Conservation (phyloP, 148 eudicot genomes). For the Amaranthus hypochondriacus region DNA sequence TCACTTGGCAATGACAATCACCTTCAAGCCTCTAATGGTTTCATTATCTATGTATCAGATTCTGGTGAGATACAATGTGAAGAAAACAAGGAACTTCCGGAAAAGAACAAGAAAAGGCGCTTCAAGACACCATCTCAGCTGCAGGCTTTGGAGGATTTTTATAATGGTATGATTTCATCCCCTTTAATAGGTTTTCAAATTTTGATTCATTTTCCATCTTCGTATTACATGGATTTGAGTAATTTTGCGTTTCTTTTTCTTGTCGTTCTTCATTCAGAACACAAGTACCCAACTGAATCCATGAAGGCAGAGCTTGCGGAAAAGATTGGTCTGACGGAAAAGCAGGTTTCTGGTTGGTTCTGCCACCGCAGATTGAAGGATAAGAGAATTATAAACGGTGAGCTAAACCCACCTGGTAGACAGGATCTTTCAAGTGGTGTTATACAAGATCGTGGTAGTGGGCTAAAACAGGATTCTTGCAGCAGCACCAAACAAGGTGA, state of each 20-base stretch:
- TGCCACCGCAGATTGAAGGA: conserved; percentile 98
- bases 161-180: conserved; percentile 46
- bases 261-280: conserved; percentile 42
- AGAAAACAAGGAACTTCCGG: conserved; percentile 55
- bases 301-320: conserved; percentile 64
- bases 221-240: not conserved
- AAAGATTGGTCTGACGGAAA: conserved; percentile 68
- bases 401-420: conserved; percentile 47
- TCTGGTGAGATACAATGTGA: conserved; percentile 48
- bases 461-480: conserved; percentile 86
- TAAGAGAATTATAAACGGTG: conserved; percentile 51
- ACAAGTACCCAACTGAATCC: conserved; percentile 80
- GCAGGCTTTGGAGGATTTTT: conserved; percentile 75
- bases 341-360: conserved; percentile 96
- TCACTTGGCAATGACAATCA: not conserved
- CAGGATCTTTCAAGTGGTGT: conserved; percentile 75
- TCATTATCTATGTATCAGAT: conserved; percentile 31
- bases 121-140: conserved; percentile 79
- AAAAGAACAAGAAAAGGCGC: conserved; percentile 63
- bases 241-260: not conserved
- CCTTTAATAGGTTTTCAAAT: not conserved
- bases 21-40: not conserved
- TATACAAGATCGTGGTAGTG: conserved; percentile 85
- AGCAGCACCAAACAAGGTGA: conserved; percentile 92
- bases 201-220: not conserved